Conservation (phyloP, 768 basidiomycete genomes). For the Pisolithus microcarpus region DNA sequence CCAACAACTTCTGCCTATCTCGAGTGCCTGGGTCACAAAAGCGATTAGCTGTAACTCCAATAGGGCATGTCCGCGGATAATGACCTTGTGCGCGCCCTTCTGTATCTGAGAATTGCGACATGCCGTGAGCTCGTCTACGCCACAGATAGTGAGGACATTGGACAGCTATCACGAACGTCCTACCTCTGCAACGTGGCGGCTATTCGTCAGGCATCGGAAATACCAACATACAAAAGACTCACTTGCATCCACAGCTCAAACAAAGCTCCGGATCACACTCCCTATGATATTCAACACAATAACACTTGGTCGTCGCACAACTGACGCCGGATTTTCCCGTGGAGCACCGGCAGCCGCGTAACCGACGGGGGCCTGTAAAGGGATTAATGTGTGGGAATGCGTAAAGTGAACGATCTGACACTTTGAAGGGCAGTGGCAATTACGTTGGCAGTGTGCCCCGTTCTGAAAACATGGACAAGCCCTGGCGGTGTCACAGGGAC, state of each 20-base stretch:
- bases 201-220: background rate
- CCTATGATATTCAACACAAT: constrained; percentile 41
- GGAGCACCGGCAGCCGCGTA: constrained; percentile 51
- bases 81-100: constrained; percentile 37
- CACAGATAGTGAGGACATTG: background rate
- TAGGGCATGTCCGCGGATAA: background rate
- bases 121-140: constrained; percentile 22
- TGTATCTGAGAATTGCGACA: constrained; percentile 51
- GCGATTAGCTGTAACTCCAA: background rate
- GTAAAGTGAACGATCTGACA: constrained; percentile 32
- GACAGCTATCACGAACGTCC: background rate
- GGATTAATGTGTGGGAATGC: background rate
- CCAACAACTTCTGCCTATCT: constrained; percentile 38
- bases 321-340: constrained; percentile 15
- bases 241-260: constrained; percentile 43
- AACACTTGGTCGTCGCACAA: constrained; percentile 41
- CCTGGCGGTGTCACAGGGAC: constrained; percentile 40
- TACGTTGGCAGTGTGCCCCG: constrained; percentile 47
- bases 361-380: constrained; percentile 45
- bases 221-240: constrained; percentile 10
- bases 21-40: constrained; percentile 28
- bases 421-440: constrained; percentile 44
- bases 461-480: constrained; percentile 46
- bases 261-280: constrained; percentile 73
- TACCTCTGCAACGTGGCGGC: background rate